Evolutionary conservation across 2,329 filamentous ascomycete genomes (phyloP), one percentile per base, ranked within the genome.

Genomic region (Helotiales sp.): DNA sequence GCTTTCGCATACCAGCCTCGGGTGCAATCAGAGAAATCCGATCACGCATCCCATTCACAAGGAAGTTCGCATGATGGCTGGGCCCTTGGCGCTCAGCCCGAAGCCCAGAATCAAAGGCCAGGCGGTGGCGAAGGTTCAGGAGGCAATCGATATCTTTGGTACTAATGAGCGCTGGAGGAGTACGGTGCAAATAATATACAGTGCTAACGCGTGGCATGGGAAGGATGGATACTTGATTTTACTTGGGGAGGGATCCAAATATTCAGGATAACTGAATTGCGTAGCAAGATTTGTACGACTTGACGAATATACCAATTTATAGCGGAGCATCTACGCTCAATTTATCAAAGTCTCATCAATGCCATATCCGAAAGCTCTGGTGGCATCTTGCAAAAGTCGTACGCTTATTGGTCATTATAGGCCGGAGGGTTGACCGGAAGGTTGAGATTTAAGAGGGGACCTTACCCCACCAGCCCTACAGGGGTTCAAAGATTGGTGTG

Each of bases 361-460:
- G n/a, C n/a, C n/a, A n/a, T n/a, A n/a, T n/a, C n/a, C n/a, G n/a
- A n/a, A n/a, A n/a, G n/a, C n/a, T n/a, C n/a, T n/a, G n/a, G n/a
- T n/a, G n/a, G n/a, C n/a, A n/a, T n/a, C n/a, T n/a, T n/a, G n/a
- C n/a, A n/a, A n/a, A n/a, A n/a, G n/a, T n/a, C n/a, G n/a, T n/a
- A n/a, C 31, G 31, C 10, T 40, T n/a, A 40, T 40, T 40, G 36
- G 36, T 40, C 36, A 12, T 8, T n/a, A 29, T 47, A 30, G 46
- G 27, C 60, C 58, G 60, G 58, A 57, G 57, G 42, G 48, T 63
- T 63, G 55, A 55, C 61, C 55, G 58, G 61, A 61, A 33, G 47
- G 58, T 63, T 60, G 8, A 33, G 44, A 33, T 52, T 15, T 29
- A 7, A n/a, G 15, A 36, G 15, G 29, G 51, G 15, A 27, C n/a